phyloP scores from a whole-genome alignment of 2,329 filamentous ascomycete species.

The Phialophora chinensis region DNA sequence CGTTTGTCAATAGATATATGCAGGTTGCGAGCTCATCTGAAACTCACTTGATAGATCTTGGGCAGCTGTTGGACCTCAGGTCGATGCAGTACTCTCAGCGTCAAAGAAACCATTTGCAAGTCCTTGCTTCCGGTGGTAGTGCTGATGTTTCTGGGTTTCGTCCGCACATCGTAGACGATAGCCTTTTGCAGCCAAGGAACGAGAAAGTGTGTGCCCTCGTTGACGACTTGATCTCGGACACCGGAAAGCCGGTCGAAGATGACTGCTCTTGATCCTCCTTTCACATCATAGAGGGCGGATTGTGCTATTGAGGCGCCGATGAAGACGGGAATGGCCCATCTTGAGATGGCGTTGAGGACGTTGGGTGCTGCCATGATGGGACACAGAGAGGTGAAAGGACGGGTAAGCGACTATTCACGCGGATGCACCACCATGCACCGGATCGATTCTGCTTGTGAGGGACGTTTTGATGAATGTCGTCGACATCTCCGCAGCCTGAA shows the following conservation, averaged over 20 bases:
- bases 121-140: slow-evolving; percentile 99
- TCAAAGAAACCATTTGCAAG: slow-evolving; percentile 99
- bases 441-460: not conserved
- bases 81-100: slow-evolving; percentile 89
- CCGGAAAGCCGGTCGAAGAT: slow-evolving; percentile 95
- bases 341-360: slow-evolving; percentile 67
- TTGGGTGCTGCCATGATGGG: slow-evolving; percentile 44
- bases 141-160: slow-evolving; percentile 94
- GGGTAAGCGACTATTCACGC: not conserved
- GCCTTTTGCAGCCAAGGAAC: slow-evolving; percentile 94
- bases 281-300: slow-evolving; percentile 93
- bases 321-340: slow-evolving; percentile 74
- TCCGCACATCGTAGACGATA: slow-evolving; percentile 96
- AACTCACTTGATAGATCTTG: slow-evolving; percentile 95
- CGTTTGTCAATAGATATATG: slow-evolving; percentile 8
- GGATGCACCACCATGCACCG: not conserved
- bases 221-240: slow-evolving; percentile 90
- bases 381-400: not conserved
- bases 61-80: slow-evolving; percentile 91
- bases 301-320: slow-evolving; percentile 71
- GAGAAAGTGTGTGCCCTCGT: slow-evolving; percentile 96
- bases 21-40: not conserved
- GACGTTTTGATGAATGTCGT: not conserved
- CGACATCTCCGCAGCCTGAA: slow-evolving; percentile 11
- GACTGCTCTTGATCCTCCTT: slow-evolving; percentile 90